Evolutionary conservation across 768 basidiomycete genomes (phyloP), one percentile per base, ranked within the genome.

Genomic region (Guyanaporus albipodus): DNA sequence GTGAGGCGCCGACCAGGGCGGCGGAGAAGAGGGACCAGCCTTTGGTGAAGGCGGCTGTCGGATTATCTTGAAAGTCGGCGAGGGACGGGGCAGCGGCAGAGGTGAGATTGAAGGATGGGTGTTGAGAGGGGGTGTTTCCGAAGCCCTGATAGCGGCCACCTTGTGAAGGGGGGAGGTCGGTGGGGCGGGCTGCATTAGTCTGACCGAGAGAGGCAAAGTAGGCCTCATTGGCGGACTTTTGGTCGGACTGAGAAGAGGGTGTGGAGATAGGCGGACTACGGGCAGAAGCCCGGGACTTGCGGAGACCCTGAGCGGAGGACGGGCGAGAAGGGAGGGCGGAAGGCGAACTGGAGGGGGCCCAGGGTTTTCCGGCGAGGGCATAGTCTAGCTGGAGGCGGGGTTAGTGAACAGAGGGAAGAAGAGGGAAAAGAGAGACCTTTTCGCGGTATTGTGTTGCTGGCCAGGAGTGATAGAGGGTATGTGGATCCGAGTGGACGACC

Each of bases 11-110:
- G 1, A 70, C 78, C 12, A 98, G 84, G 27, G 83, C 92, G 0
- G 87, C 78, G 23, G 91, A 87, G 61, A 99, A 85, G n/a, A 98
- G 68, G 21, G 91, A 91, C 96, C 96, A 98, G 36, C 94, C 92
- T 71, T 97, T 97, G 58, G 80, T 80, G 12, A 97, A 67, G 0
- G 95, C 94, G 8, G 79, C 82, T 29, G 85, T 66, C 0, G 95
- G 95, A 60, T 91, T 91, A 36, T 86, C 80, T 63, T 95, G 90
- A 24, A 98, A 68, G 17, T 99, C 94, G 33, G 72, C 67, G 3
- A 97, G 62, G 0, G 83, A 76, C 0, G 95, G 95, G 10, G 85
- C 83, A 27, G 85, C 79, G 9, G 83, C 80, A 23, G 91, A 93
- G 4, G 91, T 91, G 33, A 89, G 71, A 6, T 76, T 73, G 58